Conservation (phyloP, 139 green algal species). For the Nannochloris sp. region DNA sequence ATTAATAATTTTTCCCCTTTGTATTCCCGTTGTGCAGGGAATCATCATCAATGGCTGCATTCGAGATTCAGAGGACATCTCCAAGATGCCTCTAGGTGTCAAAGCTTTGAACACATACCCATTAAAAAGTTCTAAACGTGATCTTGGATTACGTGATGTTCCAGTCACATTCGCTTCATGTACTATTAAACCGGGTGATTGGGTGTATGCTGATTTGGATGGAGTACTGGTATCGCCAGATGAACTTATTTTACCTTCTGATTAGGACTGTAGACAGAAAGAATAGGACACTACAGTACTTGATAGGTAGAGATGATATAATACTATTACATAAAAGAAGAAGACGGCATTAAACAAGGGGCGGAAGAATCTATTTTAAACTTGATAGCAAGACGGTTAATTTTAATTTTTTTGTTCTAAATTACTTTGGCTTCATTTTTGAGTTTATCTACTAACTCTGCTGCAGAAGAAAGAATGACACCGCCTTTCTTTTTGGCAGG, state of each 20-base stretch:
- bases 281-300: no score
- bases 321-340: no score
- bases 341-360: no score
- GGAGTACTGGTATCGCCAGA: slow-evolving; percentile 66
- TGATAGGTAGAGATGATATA: no score
- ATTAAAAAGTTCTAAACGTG: slow-evolving; percentile 83
- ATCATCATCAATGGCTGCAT: slow-evolving; percentile 95
- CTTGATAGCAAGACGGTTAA: no score
- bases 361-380: no score
- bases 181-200: slow-evolving; percentile 66
- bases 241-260: slow-evolving; percentile 42
- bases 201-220: slow-evolving; percentile 83
- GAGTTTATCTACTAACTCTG: slow-evolving; percentile 75
- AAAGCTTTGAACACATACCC: slow-evolving; percentile 84
- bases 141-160: slow-evolving; percentile 73
- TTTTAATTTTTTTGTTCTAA: slow-evolving; percentile 6
- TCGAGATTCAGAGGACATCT: slow-evolving; percentile 83
- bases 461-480: slow-evolving; percentile 41
- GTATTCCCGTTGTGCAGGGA: slow-evolving; percentile 41
- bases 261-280: no score
- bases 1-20: background rate
- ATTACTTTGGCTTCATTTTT: slow-evolving; percentile 63
- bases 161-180: slow-evolving; percentile 63
- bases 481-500: slow-evolving; percentile 57
- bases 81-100: slow-evolving; percentile 73